Evolutionary conservation across 2,329 filamentous ascomycete species (phyloP).

Genomic region (Colletotrichum tanaceti): DNA sequence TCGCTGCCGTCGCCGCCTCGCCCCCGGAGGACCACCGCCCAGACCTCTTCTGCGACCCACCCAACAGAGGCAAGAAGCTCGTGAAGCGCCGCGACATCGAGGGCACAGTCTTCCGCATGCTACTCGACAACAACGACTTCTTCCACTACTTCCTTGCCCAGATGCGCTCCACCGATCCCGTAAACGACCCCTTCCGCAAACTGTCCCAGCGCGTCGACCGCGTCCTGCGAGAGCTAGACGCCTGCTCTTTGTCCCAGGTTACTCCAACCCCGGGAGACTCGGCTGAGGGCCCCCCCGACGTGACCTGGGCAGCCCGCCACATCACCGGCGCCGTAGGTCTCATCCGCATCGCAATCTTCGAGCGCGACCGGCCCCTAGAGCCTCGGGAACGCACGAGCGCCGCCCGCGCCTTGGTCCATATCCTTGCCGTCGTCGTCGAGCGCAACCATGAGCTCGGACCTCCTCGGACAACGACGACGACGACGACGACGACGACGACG

Average conservation of each 20-base stretch:
- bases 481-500: not conserved
- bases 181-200: slow-evolving; percentile 60
- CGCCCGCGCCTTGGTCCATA: slow-evolving; percentile 60
- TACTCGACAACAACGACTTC: slow-evolving; percentile 65
- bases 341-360: slow-evolving; percentile 57
- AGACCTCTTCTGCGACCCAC: slow-evolving; percentile 56
- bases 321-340: slow-evolving; percentile 56
- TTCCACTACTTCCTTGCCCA: slow-evolving; percentile 64
- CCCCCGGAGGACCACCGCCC: slow-evolving; percentile 58
- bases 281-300: slow-evolving; percentile 52
- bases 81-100: slow-evolving; percentile 61
- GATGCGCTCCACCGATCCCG: slow-evolving; percentile 57
- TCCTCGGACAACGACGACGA: slow-evolving; percentile 35
- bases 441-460: slow-evolving; percentile 54
- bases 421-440: slow-evolving; percentile 58
- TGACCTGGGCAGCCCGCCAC: slow-evolving; percentile 63
- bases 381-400: slow-evolving; percentile 57
- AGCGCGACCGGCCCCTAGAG: slow-evolving; percentile 52
- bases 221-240: slow-evolving; percentile 59
- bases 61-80: slow-evolving; percentile 46
- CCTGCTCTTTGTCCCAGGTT: slow-evolving; percentile 44
- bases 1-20: slow-evolving; percentile 56
- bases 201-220: slow-evolving; percentile 60
- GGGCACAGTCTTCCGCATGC: slow-evolving; percentile 63
- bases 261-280: not conserved